Conservation (phyloP, 2,329 filamentous ascomycete genomes). For the Neonectria coccinea region DNA sequence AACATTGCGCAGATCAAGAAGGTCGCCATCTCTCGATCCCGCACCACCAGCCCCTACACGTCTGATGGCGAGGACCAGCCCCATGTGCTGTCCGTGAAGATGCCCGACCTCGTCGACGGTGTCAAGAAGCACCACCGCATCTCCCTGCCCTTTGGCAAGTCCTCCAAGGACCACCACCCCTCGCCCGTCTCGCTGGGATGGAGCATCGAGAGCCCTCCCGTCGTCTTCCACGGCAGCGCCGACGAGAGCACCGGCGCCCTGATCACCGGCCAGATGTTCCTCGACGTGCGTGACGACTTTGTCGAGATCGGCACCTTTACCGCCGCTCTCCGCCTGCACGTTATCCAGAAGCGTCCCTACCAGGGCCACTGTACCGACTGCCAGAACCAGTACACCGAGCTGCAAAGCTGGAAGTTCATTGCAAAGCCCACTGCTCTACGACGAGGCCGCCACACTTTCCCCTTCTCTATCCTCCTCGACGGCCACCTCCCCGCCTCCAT, state of each 20-base stretch:
- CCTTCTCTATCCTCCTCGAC: conserved; percentile 87
- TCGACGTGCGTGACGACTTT: conserved; percentile 75
- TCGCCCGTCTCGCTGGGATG: conserved; percentile 61
- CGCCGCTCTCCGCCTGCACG: conserved; percentile 77
- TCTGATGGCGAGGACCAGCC: conserved; percentile 53
- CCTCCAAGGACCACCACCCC: conserved; percentile 57
- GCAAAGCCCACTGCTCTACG: conserved; percentile 63
- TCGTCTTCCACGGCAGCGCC: conserved; percentile 83
- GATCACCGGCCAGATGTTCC: conserved; percentile 83
- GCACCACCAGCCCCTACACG: conserved; percentile 50
- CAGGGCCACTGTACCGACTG: conserved; percentile 83
- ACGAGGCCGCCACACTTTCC: conserved; percentile 78
- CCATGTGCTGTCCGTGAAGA: conserved; percentile 49
- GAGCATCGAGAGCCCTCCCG: conserved; percentile 85
- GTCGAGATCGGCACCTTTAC: conserved; percentile 78
- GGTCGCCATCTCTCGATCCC: conserved; percentile 46
- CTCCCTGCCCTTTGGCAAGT: conserved; percentile 56
- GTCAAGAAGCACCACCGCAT: conserved; percentile 58
- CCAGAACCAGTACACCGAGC: conserved; percentile 74
- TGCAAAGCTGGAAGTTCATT: conserved; percentile 85
- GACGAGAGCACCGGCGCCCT: conserved; percentile 84
- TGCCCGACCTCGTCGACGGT: conserved; percentile 53
- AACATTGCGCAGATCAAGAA: conserved; percentile 64
- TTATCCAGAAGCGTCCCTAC: conserved; percentile 85
- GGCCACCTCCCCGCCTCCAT: conserved; percentile 89